A percentile compares a stretch with the other conserved stretches of the same genome.
These are phyloP conservation scores for Diaporthe helianthi DNA, from an alignment of 2,329 filamentous ascomycete species.

Conservation along the genomic window DNA sequence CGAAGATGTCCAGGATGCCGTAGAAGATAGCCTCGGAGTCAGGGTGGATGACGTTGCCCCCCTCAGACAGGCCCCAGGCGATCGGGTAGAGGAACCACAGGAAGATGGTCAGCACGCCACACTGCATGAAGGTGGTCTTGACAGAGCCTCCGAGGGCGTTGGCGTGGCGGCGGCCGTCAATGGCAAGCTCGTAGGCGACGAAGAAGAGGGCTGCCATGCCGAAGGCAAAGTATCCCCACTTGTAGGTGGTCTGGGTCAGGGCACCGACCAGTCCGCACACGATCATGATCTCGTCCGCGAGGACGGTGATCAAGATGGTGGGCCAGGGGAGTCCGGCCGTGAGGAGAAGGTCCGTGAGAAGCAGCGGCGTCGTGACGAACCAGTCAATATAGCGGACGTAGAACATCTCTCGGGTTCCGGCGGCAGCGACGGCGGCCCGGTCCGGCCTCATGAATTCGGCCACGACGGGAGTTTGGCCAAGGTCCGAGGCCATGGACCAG, in stretches of 20 bases:
- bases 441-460: constrained; percentile 61
- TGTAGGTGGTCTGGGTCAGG: constrained; percentile 67
- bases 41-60: constrained; percentile 69
- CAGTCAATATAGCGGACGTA: constrained; percentile 72
- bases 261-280: constrained; percentile 72
- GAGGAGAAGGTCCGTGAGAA: constrained; percentile 68
- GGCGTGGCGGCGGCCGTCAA: constrained; percentile 63
- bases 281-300: constrained; percentile 72
- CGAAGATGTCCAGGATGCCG: constrained; percentile 68
- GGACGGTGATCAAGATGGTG: constrained; percentile 66
- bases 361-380: constrained; percentile 68
- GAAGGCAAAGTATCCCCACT: constrained; percentile 72
- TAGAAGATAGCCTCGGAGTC: constrained; percentile 75
- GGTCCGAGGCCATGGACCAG: constrained; percentile 71
- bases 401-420: constrained; percentile 67
- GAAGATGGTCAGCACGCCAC: constrained; percentile 64
- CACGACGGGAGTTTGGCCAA: constrained; percentile 68
- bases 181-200: constrained; percentile 65
- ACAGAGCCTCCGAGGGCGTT: constrained; percentile 60
- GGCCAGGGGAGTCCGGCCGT: constrained; percentile 70
- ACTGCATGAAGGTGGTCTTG: constrained; percentile 59
- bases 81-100: constrained; percentile 72
- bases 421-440: constrained; percentile 51
- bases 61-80: constrained; percentile 68
- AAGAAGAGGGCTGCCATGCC: constrained; percentile 62